Conservation (phyloP, 805 yeast genomes). For the Cyberlindnera nakhonratchasimensis region DNA sequence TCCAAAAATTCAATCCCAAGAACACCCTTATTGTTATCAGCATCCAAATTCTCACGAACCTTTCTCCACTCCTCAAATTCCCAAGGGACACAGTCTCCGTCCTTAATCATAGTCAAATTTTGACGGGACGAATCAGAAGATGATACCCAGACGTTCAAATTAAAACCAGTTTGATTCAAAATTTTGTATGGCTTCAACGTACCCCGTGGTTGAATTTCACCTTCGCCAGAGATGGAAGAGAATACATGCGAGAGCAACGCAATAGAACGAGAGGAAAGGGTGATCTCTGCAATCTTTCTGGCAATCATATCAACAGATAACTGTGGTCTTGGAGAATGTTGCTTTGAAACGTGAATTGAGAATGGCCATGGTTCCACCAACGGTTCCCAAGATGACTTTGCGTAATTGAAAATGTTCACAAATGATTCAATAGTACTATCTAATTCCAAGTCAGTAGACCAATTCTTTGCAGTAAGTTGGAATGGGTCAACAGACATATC, state of each 20-base stretch:
- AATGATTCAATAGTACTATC: conserved; percentile 60
- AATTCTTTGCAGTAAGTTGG: conserved; percentile 63
- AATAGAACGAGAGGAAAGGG: conserved; percentile 77
- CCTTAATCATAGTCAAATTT: conserved; percentile 36
- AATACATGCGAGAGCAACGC: conserved; percentile 71
- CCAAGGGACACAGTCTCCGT: conserved; percentile 66
- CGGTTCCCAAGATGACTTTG: conserved; percentile 95
- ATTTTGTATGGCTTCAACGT: conserved; percentile 80
- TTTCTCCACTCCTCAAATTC: conserved; percentile 92
- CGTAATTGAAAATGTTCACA: conserved; percentile 79
- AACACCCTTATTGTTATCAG: conserved; percentile 56
- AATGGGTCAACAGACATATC: conserved; percentile 76
- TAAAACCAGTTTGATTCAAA: conserved; percentile 80
- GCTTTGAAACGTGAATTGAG: conserved; percentile 61
- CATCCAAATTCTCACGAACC: conserved; percentile 73
- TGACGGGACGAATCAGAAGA: conserved; percentile 25
- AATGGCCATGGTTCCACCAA: conserved; percentile 84
- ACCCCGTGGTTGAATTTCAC: conserved; percentile 61
- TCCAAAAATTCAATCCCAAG: conserved; percentile 61
- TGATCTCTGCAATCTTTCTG: conserved; percentile 70
- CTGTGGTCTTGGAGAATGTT: conserved; percentile 42
- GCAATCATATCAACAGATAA: conserved; percentile 69
- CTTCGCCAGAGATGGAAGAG: conserved; percentile 50
- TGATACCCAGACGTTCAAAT: conserved; percentile 81
- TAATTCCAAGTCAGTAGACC: conserved; percentile 83